Base-by-base conservation (phyloP, 345 rosid genomes). In the Acer campestre region DNA sequence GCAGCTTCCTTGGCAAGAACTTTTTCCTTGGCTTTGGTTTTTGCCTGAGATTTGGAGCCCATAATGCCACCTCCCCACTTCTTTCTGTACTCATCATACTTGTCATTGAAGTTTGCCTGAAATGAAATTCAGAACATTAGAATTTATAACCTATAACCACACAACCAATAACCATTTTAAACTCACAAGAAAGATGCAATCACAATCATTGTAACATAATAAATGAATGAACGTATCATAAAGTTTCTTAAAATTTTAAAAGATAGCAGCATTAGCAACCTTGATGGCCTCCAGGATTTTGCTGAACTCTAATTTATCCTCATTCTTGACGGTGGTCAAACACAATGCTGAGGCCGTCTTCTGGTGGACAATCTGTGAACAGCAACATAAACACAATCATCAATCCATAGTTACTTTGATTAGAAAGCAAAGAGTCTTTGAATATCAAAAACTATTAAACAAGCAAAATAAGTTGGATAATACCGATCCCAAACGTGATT, bases 51-150 rank as follows among this genome's bases (percentile, higher is more conserved):
- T 81, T 92, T 92, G 49, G 96, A 90, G 10, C 96, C 94, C 96
- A 92, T 92, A 18, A 92, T 87, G 11, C 96, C 96, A 67, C 97
- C 97, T 27, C 97, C 97, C 97, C 97, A 90, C 77, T 86, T 92
- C 91, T 92, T 92, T 48, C 94, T 87, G 80, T 85, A 79, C 86
- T 92, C 97, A 7, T 92, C 96, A 22, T 75, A 92, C 86, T 92
- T 92, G 87, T 90, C 92, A 3, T 90, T 88, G 78, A 92, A 92
- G 89, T 89, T 90, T 0, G 95, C 95, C 95, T 91, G 68, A 46
- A 31, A 59, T 10, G 58, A 29, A 18, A 62, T 10, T 20, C n/a
- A n/a, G 1, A 79, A 42, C 69, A 80, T 58, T 75, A 31, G 12
- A 16, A 3, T 59, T 31, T 62, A 75, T 7, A n/a, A n/a, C 14